Conservation (phyloP, 2,329 filamentous ascomycete species). For the Fusarium sp. region DNA sequence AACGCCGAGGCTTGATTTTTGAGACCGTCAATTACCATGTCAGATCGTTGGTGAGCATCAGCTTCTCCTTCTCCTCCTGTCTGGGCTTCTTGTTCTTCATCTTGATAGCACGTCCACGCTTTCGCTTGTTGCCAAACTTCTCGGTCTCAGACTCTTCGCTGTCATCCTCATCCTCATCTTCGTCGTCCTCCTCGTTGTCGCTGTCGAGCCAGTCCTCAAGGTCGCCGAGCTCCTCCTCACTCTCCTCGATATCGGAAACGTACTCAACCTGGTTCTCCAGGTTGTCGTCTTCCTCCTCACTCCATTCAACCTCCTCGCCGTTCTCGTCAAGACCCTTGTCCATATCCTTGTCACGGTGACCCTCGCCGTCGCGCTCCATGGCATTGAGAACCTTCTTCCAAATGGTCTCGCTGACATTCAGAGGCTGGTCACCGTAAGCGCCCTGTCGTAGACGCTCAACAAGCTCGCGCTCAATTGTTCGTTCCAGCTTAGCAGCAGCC, state of each 20-base stretch:
- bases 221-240: constrained; percentile 81
- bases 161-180: constrained; percentile 68
- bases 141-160: constrained; percentile 68
- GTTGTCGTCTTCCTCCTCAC: constrained; percentile 76
- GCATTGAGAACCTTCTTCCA: constrained; percentile 97
- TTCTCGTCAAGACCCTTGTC: constrained; percentile 88
- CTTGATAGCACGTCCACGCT: constrained; percentile 62
- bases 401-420: constrained; percentile 94
- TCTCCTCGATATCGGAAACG: constrained; percentile 89
- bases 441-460: constrained; percentile 91
- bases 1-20: constrained; percentile 38
- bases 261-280: constrained; percentile 89
- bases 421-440: constrained; percentile 91
- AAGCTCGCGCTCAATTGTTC: constrained; percentile 94
- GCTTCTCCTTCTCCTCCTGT: constrained; percentile 72
- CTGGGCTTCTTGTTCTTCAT: constrained; percentile 59
- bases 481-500: constrained; percentile 91
- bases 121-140: constrained; percentile 67
- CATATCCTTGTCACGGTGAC: constrained; percentile 84
- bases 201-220: constrained; percentile 94
- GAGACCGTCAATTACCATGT: constrained; percentile 51
- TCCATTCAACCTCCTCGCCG: constrained; percentile 75
- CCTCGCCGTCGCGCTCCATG: constrained; percentile 88
- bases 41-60: constrained; percentile 56
- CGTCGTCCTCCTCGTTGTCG: constrained; percentile 70